Evolutionary conservation across 2,329 filamentous ascomycete species (phyloP), one percentile per base, ranked within the genome.

Genomic region (Stachybotrys chlorohalonatus): DNA sequence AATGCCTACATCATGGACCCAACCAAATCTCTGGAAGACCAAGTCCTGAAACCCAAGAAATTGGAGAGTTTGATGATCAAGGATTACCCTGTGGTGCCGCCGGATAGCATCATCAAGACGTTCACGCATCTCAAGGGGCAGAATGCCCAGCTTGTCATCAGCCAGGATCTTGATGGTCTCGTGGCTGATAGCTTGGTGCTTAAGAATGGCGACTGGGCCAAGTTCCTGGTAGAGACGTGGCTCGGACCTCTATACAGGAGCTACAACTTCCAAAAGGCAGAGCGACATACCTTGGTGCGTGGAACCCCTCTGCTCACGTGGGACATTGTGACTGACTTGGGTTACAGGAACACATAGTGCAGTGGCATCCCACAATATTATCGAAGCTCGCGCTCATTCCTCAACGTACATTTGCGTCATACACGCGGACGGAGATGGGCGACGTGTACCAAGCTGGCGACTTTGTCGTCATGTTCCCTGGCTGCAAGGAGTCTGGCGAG

Each of bases 361-460:
- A 96, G 76, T 99, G 94, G 95, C 94, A 99, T 68, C 91, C 93
- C 31, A 99, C 94, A 0, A 87, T 99, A 49, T 81, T 99, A 11
- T 90, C 93, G 45, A 94, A 91, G 67, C 75, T 97, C 58, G 92
- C 89, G 1, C 78, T 99, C 24, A 79, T 99, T n/a, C 91, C 93
- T 2, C 94, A 99, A 71, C 82, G 86, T 52, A 77, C 80, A 39
- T 75, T 99, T 68, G 95, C 95, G 66, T 82, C 89, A 0, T 97
- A 96, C 70, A 85, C 79, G 57, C 72, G 73, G 52, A 66, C 68
- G 47, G 71, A 73, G 24, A 69, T 77, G 55, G 85, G 86, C 53
- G 82, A 81, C 15, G 76, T 81, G 51, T 97, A 91, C 70, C 82
- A 86, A 65, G 84, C 92, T 8, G 93, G 91, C 36, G 92, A 97